These are phyloP conservation scores for Parmales sp. DNA, from an alignment of 108 stramenopile species.

Conservation along the genomic window DNA sequence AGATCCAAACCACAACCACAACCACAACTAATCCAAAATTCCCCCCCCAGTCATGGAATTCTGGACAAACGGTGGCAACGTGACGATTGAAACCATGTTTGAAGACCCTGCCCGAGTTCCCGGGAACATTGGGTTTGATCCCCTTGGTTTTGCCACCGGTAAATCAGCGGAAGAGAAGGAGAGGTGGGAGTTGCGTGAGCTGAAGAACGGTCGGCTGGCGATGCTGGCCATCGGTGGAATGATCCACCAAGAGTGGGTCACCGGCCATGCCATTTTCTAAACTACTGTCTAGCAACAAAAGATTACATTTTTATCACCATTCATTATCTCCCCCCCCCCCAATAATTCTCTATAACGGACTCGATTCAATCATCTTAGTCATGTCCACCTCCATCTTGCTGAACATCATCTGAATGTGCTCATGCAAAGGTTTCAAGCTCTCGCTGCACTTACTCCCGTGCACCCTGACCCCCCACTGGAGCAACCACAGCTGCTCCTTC, in stretches of 20 bases:
- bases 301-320: not conserved
- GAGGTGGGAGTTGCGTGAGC: slow-evolving; percentile 59
- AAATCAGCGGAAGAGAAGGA: slow-evolving; percentile 55
- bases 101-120: slow-evolving; percentile 52
- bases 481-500: slow-evolving; percentile 7
- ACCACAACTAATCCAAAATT: too few species aligned
- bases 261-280: slow-evolving; percentile 66
- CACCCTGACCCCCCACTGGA: not conserved
- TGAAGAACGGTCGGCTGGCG: slow-evolving; percentile 80
- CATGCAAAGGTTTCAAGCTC: slow-evolving; percentile 7
- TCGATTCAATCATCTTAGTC: not conserved
- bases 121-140: slow-evolving; percentile 72
- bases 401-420: slow-evolving; percentile 9
- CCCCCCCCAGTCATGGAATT: slow-evolving; percentile 69
- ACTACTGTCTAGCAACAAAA: not conserved
- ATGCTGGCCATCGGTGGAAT: slow-evolving; percentile 81
- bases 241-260: slow-evolving; percentile 82
- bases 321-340: not conserved
- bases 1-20: too few species aligned
- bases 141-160: slow-evolving; percentile 50
- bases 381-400: slow-evolving; percentile 1
- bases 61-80: slow-evolving; percentile 77
- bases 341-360: not conserved
- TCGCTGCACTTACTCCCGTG: slow-evolving; percentile 13
- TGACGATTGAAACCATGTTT: slow-evolving; percentile 83